These are phyloP conservation scores for Coemansia javaensis DNA, from an alignment of 192 early-diverging fungal species.

Conservation along the genomic window DNA sequence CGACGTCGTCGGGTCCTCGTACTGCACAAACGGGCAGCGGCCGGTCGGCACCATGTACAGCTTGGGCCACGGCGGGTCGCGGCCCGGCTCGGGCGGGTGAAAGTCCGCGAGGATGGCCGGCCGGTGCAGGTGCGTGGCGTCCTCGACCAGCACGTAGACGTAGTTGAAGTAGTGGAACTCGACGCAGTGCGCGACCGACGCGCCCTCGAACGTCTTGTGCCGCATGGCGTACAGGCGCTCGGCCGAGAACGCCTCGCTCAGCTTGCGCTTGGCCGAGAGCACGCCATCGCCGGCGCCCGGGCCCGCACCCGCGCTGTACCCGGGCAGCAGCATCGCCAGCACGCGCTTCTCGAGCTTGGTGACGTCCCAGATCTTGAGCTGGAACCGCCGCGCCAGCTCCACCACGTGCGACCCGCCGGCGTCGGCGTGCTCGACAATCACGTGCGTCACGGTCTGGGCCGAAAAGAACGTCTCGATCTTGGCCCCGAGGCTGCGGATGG, in stretches of 20 bases:
- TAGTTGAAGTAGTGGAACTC: conserved; percentile 52
- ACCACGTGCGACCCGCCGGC: conserved; percentile 25
- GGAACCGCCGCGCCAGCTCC: conserved; percentile 32
- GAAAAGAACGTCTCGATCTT: conserved; percentile 52
- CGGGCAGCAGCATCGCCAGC: conserved; percentile 34
- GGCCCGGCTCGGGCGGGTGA: conserved; percentile 35
- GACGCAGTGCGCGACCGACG: conserved; percentile 29
- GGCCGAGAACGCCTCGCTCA: conserved; percentile 45
- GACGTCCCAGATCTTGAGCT: conserved; percentile 45
- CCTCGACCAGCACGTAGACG: conserved; percentile 48
- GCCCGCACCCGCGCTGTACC: conserved; percentile 21
- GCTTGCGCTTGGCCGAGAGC: conserved; percentile 46
- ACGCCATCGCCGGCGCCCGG: conserved; percentile 32
- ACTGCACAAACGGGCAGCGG: conserved; percentile 53
- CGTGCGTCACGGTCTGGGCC: conserved; percentile 48
- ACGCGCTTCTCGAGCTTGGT: conserved; percentile 44
- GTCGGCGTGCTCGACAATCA: conserved; percentile 25
- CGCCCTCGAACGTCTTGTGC: conserved; percentile 39
- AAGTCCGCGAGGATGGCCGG: conserved; percentile 49
- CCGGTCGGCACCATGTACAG: conserved; percentile 52
- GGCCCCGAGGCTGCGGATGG: conserved; percentile 27
- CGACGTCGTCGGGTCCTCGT: conserved; percentile 50
- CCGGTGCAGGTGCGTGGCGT: conserved; percentile 40
- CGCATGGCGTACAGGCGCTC: conserved; percentile 43
- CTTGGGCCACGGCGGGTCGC: conserved; percentile 51